Conservation (phyloP, 495 filamentous ascomycete species). For the Hypoxylon subgilvum region DNA sequence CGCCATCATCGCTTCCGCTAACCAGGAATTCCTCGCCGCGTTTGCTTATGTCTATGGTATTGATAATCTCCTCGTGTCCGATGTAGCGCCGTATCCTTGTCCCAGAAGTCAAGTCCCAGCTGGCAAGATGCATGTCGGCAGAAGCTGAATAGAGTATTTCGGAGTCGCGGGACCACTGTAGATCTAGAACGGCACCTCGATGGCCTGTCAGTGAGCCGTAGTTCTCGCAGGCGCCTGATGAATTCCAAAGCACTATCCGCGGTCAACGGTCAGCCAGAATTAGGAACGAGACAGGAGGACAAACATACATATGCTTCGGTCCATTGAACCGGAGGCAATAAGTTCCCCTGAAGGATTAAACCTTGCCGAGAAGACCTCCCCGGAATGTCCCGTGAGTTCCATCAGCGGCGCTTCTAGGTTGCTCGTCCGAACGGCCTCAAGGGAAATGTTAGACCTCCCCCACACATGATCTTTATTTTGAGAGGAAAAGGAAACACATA, state of each 20-base stretch:
- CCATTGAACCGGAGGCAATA: constrained; percentile 95
- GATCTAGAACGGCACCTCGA: constrained; percentile 85
- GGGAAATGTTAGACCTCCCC: constrained; percentile 12
- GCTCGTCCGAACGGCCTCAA: constrained; percentile 80
- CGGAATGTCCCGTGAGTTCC: constrained; percentile 81
- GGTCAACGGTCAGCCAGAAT: background rate
- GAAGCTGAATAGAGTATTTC: constrained; percentile 90
- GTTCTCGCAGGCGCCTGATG: constrained; percentile 90
- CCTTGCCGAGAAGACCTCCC: constrained; percentile 88
- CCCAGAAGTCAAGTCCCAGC: constrained; percentile 92
- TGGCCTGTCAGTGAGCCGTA: constrained; percentile 87
- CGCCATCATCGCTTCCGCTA: constrained; percentile 90
- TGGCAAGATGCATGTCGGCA: constrained; percentile 87
- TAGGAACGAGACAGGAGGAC: background rate
- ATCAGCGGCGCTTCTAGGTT: constrained; percentile 90
- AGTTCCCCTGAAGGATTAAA: constrained; percentile 87
- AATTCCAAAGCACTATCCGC: constrained; percentile 82
- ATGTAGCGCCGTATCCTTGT: constrained; percentile 86
- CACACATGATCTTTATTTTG: background rate
- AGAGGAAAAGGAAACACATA: constrained; percentile 55
- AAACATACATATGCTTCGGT: constrained; percentile 81
- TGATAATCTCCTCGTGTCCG: constrained; percentile 93
- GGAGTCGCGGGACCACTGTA: constrained; percentile 96
- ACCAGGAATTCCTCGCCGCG: constrained; percentile 88
- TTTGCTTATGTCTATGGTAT: constrained; percentile 83